Evolutionary conservation across 164 flowering plant genomes (phyloP).

Genomic region (Nymphaea colorata): DNA sequence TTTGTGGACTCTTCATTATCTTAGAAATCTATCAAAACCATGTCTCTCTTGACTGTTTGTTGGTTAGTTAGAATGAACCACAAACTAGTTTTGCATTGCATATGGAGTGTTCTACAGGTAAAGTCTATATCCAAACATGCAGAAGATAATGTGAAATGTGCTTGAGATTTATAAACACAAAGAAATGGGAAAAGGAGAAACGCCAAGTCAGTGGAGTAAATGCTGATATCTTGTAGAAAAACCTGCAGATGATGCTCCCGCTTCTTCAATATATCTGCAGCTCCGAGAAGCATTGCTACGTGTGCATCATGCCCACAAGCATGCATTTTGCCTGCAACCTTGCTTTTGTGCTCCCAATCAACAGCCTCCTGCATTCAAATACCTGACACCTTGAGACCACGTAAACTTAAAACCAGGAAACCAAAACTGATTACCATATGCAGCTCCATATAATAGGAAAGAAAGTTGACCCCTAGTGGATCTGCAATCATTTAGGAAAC

Average conservation of each 20-base stretch:
- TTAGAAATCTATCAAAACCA: no score
- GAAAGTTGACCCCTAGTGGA: no score
- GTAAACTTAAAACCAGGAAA: neutral
- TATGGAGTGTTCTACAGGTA: neutral
- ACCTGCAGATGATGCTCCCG: conserved; percentile 59
- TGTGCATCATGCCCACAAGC: conserved; percentile 99
- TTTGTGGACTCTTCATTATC: no score
- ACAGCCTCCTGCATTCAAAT: conserved; percentile 48
- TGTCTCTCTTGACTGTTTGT: no score
- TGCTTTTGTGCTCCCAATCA: conserved; percentile 87
- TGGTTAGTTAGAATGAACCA: no score
- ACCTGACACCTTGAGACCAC: no score
- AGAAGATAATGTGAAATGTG: neutral
- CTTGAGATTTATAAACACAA: neutral
- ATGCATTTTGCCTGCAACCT: conserved; percentile 75
- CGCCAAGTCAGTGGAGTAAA: neutral
- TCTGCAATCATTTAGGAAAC: no score
- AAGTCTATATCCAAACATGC: neutral
- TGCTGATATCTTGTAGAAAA: neutral
- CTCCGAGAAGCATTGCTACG: conserved; percentile 89
- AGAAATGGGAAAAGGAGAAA: neutral
- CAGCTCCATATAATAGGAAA: neutral
- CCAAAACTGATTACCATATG: neutral
- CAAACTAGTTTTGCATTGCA: no score
- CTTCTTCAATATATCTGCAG: conserved; percentile 60